Evolutionary conservation across 2,329 filamentous ascomycete species (phyloP).

Genomic region (Fusarium vanettenii): DNA sequence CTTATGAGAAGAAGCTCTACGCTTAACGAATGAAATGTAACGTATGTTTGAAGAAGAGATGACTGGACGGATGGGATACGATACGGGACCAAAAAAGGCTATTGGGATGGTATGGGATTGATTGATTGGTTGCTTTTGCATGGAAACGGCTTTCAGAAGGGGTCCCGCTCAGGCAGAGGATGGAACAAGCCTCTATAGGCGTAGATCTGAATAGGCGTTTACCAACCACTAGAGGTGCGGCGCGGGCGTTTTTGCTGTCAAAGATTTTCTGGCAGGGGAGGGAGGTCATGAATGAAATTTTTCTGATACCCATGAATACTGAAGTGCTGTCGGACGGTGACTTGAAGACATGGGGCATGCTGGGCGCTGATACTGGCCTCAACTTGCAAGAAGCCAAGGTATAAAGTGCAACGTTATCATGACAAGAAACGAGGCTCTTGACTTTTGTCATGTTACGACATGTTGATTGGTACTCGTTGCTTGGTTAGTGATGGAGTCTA

Average conservation of each 20-base stretch:
- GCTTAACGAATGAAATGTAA: slow-evolving; percentile 67
- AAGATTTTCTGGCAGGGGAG: slow-evolving; percentile 24
- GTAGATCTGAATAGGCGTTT: slow-evolving; percentile 47
- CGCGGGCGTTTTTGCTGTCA: slow-evolving; percentile 41
- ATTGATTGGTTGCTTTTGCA: neutral
- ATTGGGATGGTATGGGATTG: slow-evolving; percentile 6
- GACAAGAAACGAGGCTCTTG: neutral
- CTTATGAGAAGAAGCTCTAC: slow-evolving; percentile 99
- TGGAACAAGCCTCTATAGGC: slow-evolving; percentile 33
- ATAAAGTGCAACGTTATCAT: neutral
- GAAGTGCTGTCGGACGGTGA: slow-evolving; percentile 39
- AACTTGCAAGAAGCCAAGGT: neutral
- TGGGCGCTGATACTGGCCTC: neutral
- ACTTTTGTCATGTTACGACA: neutral
- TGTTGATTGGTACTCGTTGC: neutral
- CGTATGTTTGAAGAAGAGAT: slow-evolving; percentile 28
- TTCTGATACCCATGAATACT: slow-evolving; percentile 35
- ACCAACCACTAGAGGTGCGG: slow-evolving; percentile 44
- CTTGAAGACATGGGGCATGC: neutral
- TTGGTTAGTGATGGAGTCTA: neutral
- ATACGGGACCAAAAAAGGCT: slow-evolving; percentile 12
- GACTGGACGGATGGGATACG: slow-evolving; percentile 30
- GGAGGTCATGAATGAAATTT: slow-evolving; percentile 42
- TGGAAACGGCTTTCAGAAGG: slow-evolving; percentile 30
- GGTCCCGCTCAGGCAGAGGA: slow-evolving; percentile 24